Evolutionary conservation across 352 stramenopile species (phyloP), one percentile per base, ranked within the genome.

Genomic region (Phytopythium ostracodes): DNA sequence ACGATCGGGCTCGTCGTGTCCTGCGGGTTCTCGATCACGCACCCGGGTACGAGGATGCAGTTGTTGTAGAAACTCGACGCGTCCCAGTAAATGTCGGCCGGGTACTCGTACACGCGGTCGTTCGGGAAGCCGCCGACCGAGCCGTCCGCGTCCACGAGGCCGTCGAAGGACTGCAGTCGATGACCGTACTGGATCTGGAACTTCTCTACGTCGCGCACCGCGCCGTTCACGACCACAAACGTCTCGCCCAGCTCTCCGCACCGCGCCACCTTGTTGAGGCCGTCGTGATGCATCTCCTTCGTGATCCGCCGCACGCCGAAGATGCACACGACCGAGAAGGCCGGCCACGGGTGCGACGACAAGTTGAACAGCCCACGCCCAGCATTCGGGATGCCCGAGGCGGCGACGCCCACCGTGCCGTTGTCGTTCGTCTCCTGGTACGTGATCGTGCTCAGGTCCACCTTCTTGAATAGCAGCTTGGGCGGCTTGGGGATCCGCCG

Each of bases 61-160:
- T 95, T 95, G 76, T 95, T 95, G 73, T 95, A 92, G 44, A 95
- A 95, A 43, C 82, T 84, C 9, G 82, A 92, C 2, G 87, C 84
- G 53, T 95, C 87, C 87, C 87, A 95, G 65, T 95, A 95, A 52
- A 93, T 73, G 51, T 93, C 79, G 2, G 82, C 87, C 1, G 84
- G 77, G 58, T 93, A 95, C 63, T 95, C 84, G 60, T 95, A 95
- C 57, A 95, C 87, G 36, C 87, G 87, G 64, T 95, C 87, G 62
- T 95, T 95, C 17, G 87, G 87, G 56, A 92, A 95, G 17, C 87
- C 87, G 11, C 87, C 87, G 18, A 85, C 84, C 0, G 87, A 95
- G 25, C 87, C 87, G 44, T 95, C 87, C 10, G 87, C 87, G 51
- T 95, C 87, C 20, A 95, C 87, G 20, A 95, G 74, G 0, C 87